Evolutionary conservation across 768 basidiomycete genomes (phyloP).

Genomic region (Pisolithus microcarpus): DNA sequence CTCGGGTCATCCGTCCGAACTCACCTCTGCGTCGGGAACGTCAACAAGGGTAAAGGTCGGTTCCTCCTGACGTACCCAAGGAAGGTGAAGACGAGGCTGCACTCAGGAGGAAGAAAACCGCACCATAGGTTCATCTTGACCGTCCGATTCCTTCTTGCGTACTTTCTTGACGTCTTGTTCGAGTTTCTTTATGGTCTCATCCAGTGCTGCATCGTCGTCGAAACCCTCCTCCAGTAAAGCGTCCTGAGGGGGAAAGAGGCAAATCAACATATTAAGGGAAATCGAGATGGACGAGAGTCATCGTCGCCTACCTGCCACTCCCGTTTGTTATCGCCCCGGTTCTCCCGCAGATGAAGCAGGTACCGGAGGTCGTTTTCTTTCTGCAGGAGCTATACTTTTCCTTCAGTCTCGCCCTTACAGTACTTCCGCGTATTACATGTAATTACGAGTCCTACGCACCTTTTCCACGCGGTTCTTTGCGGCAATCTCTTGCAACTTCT

Average conservation of each 20-base stretch:
- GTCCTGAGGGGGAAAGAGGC: slow-evolving; percentile 29
- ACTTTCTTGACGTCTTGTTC: slow-evolving; percentile 70
- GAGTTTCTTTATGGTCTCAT: slow-evolving; percentile 80
- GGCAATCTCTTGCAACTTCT: slow-evolving; percentile 85
- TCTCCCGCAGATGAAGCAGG: slow-evolving; percentile 57
- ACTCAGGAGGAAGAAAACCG: slow-evolving; percentile 4
- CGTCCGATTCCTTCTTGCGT: slow-evolving; percentile 72
- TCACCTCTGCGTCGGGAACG: slow-evolving; percentile 79
- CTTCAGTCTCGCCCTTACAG: neutral
- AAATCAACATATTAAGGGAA: neutral
- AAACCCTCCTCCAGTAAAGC: slow-evolving; percentile 63
- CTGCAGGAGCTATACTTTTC: slow-evolving; percentile 46
- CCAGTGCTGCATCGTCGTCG: slow-evolving; percentile 70
- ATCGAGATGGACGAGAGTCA: neutral
- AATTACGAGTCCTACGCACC: slow-evolving; percentile 32
- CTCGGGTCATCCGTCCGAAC: slow-evolving; percentile 7
- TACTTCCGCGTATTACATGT: neutral
- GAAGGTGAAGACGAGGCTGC: neutral
- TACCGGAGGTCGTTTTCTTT: slow-evolving; percentile 72
- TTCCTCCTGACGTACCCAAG: slow-evolving; percentile 49
- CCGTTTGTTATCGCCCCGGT: slow-evolving; percentile 50
- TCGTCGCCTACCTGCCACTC: slow-evolving; percentile 61
- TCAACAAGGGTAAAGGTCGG: slow-evolving; percentile 88
- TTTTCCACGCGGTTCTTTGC: slow-evolving; percentile 82
- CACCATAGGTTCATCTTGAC: slow-evolving; percentile 58